Base-by-base conservation (phyloP, 1,139 yeast genomes). In the Hansenula lynferdii region DNA sequence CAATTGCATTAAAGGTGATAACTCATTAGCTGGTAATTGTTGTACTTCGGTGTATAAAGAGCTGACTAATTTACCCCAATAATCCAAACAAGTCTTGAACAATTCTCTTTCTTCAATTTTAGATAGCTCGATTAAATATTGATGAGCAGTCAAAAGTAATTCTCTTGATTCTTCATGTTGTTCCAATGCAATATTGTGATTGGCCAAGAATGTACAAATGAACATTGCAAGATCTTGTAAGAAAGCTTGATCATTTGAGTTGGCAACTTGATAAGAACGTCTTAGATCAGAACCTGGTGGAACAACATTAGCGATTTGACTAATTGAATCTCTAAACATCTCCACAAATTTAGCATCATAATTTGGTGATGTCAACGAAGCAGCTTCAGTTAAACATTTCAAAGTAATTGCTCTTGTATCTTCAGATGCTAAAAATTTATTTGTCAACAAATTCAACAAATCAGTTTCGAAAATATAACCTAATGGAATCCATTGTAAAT, bases 161-260 rank as follows among this genome's bases (percentile, higher is more conserved):
- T 79, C 84, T 54, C 76, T 74, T 36, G 71, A 63, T 39, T 70
- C 68, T 26, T 73, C 79, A 46, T 74, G 77, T 38, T 70, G 68
- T 59, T 92, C 99, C 43, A 94, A 70, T 10, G 87, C 72, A 34
- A 70, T 56, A 49, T 92, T 75, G 61, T 92, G 97, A 56, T 80
- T 80, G 24, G 83, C 67, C 49, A 92, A 69, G 58, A 85, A 92
- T 3, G 96, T 85, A 41, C 95, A 83, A 51, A 92, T 72, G 62
- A 83, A 92, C 84, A 92, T 82, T 11, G 97, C 96, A 60, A 92
- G 75, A 67, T 92, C 97, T 64, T 94, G 97, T 54, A 94, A 76
- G 56, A 90, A 90, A 31, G 95, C 90, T 68, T 92, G 98, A 57
- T 90, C 97, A 37, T 76, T 71, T 17, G 96, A 77, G 53, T 75